Percentiles rank a stretch among this genome's conserved stretches.
Conservation (phyloP, 306 rosid genomes). For the Cucumis cinereus region DNA sequence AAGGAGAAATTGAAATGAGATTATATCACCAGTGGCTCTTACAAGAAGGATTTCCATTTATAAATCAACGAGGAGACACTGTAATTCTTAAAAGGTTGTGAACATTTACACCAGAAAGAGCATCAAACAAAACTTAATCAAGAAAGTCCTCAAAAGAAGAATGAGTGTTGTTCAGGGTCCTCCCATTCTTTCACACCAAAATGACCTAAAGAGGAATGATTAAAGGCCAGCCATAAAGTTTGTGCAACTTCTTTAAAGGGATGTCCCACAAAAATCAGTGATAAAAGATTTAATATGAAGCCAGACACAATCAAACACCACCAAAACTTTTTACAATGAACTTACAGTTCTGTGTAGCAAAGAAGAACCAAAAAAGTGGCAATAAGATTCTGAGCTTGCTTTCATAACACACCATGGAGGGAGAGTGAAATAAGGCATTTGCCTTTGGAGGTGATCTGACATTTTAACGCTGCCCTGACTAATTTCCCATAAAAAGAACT, state of each 20-base stretch:
- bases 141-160: not conserved
- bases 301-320: not conserved
- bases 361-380: not conserved
- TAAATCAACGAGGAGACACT: not conserved
- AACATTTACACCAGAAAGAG: not conserved
- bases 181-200: not conserved
- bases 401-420: not conserved
- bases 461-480: not conserved
- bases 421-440: not conserved
- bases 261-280: not conserved
- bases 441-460: not conserved
- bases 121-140: not conserved
- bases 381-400: not conserved
- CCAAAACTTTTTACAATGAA: not conserved
- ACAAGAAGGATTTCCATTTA: not conserved
- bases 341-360: not conserved
- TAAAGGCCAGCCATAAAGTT: not conserved
- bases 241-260: not conserved
- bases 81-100: not conserved
- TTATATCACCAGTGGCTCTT: not conserved
- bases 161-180: not conserved
- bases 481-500: not conserved
- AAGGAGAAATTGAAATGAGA: not conserved
- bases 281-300: not conserved
- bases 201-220: not conserved